Conservation (phyloP, 805 yeast species). For the Lipomyces yamanashiensis region DNA sequence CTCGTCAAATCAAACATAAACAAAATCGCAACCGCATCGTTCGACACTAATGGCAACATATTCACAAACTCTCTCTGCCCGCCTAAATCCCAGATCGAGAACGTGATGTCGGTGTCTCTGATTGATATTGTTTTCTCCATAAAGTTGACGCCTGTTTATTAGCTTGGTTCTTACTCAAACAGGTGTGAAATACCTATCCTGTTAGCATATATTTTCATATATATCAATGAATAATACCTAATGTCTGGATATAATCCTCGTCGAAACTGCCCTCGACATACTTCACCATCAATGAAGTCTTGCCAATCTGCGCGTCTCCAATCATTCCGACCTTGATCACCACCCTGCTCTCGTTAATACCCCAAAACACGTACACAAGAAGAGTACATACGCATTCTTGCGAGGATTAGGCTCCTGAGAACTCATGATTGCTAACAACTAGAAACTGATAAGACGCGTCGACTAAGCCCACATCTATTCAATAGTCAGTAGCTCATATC, state of each 20-base stretch:
- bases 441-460: constrained; percentile 10
- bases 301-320: constrained; percentile 96
- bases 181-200: not conserved
- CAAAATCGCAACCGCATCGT: constrained; percentile 88
- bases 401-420: not conserved
- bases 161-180: not conserved
- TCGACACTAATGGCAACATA: constrained; percentile 90
- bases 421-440: too few species aligned
- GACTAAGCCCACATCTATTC: not conserved
- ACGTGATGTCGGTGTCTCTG: constrained; percentile 83
- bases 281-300: constrained; percentile 94
- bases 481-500: not conserved
- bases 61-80: constrained; percentile 94
- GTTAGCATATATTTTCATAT: too few species aligned
- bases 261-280: constrained; percentile 95
- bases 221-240: constrained; percentile 15
- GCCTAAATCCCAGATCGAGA: constrained; percentile 94
- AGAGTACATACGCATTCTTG: constrained; percentile 11
- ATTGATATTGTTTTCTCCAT: constrained; percentile 88
- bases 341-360: constrained; percentile 34
- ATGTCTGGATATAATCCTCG: constrained; percentile 88
- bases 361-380: too few species aligned
- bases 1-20: constrained; percentile 90
- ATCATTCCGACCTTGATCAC: constrained; percentile 81
- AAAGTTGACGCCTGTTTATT: constrained; percentile 78